Evolutionary conservation across 352 stramenopile species (phyloP).

Genomic region (Globisporangium viniferum): DNA sequence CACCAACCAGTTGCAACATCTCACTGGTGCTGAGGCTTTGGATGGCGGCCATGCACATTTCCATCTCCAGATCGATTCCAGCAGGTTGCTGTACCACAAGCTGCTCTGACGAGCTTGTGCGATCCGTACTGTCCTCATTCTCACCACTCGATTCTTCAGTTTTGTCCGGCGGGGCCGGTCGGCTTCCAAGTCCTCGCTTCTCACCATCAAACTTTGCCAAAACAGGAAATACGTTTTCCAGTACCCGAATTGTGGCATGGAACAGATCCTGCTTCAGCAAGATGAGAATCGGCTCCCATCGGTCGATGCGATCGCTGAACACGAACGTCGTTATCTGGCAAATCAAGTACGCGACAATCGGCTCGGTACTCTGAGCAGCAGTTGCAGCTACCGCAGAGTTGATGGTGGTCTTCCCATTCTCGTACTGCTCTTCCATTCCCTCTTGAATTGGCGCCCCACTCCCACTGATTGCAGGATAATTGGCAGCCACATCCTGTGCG

Average conservation of each 20-base stretch:
- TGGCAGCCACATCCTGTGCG: constrained; percentile 6
- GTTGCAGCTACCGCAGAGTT: constrained; percentile 29
- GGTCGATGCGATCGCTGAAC: constrained; percentile 71
- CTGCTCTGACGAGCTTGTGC: neutral
- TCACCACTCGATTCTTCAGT: constrained; percentile 3
- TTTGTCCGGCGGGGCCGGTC: constrained; percentile 12
- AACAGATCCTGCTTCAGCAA: constrained; percentile 68
- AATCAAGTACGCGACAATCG: constrained; percentile 85
- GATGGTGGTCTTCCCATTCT: constrained; percentile 15
- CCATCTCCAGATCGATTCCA: constrained; percentile 46
- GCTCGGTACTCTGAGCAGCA: constrained; percentile 63
- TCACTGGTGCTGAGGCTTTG: constrained; percentile 65
- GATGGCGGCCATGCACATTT: constrained; percentile 72
- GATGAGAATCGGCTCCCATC: constrained; percentile 76
- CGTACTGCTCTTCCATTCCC: neutral
- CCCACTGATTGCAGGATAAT: constrained; percentile 13
- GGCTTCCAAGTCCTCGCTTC: constrained; percentile 26
- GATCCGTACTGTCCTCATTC: neutral
- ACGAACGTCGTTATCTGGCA: constrained; percentile 52
- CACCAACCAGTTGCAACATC: constrained; percentile 50
- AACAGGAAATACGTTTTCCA: constrained; percentile 72
- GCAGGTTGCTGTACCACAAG: neutral
- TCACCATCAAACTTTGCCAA: constrained; percentile 52
- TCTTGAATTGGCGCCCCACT: constrained; percentile 36
- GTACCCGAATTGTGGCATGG: constrained; percentile 56